Base-by-base conservation (phyloP, 2,329 filamentous ascomycete species). In the Diaporthe australafricana region DNA sequence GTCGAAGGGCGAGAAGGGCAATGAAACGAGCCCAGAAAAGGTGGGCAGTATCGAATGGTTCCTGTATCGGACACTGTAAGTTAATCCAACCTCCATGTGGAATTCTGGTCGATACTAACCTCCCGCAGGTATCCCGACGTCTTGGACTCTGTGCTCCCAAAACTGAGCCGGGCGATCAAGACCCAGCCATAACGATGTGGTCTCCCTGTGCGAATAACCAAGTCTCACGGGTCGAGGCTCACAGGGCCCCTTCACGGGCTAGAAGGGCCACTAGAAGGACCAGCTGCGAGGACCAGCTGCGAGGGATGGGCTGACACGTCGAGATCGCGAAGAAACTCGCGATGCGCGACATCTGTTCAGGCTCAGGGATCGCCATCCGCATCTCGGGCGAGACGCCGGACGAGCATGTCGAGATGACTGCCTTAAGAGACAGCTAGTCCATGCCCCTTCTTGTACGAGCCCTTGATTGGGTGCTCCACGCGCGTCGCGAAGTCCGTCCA, bases 331-430 rank as follows among this genome's bases (percentile, higher is more conserved):
- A 93, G 74, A 88, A 93, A n/a, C 89, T 96, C 9, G 91, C 96
- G 69, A 93, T 91, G 89, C 86, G 93, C 40, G 93, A 95, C 78
- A 92, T 93, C 30, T 95, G 94, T 87, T 92, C 92, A 0, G 93
- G 93, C 14, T 50, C 32, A 7, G 88, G 83, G 66, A 90, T 97
- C 73, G 94, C 89, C 17, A 93, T 96, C 76, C 88, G 94, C 68
- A 92, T 98, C 73, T 85, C 98, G 95, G 95, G 95, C 45, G 95
- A 97, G 76, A 91, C 98, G 17, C 97, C 94, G 1, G 87, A 87
- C 2, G 93, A n/a, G n/a, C n/a, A n/a, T n/a, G n/a, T n/a, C n/a
- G n/a, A 77, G 22, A 87, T 81, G 52, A 80, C 84, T 4, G 90
- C 94, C 75, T 93, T 94, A 81, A n/a, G 95, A 95, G 93, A 93